These are phyloP conservation scores for Ogataea ganodermae DNA, from an alignment of 805 yeast genomes.

Conservation along the genomic window DNA sequence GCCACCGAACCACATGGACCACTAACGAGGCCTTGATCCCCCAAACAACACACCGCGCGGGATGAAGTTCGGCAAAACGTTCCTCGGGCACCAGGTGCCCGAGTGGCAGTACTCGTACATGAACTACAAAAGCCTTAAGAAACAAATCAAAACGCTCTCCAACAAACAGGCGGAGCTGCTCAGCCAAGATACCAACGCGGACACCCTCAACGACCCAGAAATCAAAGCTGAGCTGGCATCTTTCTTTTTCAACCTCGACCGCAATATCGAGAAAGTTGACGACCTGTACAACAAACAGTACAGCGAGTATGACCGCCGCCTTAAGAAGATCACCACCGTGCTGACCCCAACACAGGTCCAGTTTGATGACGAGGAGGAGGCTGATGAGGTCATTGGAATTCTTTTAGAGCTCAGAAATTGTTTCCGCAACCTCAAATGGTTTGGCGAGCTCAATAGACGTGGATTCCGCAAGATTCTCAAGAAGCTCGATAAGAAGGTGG, in stretches of 20 bases:
- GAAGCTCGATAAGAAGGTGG: slow-evolving; percentile 83
- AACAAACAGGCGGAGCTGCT: slow-evolving; percentile 40
- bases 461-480: slow-evolving; percentile 88
- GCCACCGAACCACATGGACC: slow-evolving; percentile 4
- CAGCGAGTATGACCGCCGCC: slow-evolving; percentile 71
- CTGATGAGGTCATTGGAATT: slow-evolving; percentile 64
- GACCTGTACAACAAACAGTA: slow-evolving; percentile 73
- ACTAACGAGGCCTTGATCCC: background rate
- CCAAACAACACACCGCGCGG: background rate
- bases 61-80: slow-evolving; percentile 83
- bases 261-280: slow-evolving; percentile 80
- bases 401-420: slow-evolving; percentile 74
- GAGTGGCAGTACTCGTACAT: slow-evolving; percentile 86
- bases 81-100: slow-evolving; percentile 85
- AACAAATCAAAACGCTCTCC: slow-evolving; percentile 68
- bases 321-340: slow-evolving; percentile 48
- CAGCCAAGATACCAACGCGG: slow-evolving; percentile 28
- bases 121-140: slow-evolving; percentile 83
- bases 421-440: slow-evolving; percentile 88
- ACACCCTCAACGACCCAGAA: slow-evolving; percentile 41
- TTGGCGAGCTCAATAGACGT: slow-evolving; percentile 86
- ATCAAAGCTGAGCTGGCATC: slow-evolving; percentile 54
- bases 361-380: slow-evolving; percentile 50
- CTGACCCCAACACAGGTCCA: slow-evolving; percentile 34
- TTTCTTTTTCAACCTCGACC: slow-evolving; percentile 76